phyloP scores from a whole-genome alignment of 1,284 basidiomycete species.

The Cryptococcus depauperatus region DNA sequence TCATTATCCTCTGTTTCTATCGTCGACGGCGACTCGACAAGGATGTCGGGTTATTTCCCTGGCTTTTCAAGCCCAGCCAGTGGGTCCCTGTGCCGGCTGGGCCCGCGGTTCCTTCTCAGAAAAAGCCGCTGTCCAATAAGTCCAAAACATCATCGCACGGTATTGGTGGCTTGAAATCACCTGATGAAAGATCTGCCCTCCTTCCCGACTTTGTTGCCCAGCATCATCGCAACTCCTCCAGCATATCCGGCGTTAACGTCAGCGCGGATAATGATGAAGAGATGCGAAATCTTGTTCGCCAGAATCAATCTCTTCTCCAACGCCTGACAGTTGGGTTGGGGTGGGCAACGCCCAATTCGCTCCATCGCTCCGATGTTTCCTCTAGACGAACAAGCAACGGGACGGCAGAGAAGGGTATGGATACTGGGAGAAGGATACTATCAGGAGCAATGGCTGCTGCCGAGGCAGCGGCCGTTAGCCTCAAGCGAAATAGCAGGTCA shows the following conservation, averaged over 20 bases:
- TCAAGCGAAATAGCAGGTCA: background rate
- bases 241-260: background rate
- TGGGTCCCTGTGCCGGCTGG: conserved; percentile 3
- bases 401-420: conserved; percentile 15
- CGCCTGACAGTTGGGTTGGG: conserved; percentile 16
- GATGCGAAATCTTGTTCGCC: conserved; percentile 4
- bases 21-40: conserved; percentile 3
- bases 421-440: background rate
- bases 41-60: conserved; percentile 2
- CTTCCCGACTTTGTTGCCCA: conserved; percentile 16
- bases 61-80: conserved; percentile 2
- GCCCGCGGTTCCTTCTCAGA: background rate
- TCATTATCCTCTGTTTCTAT: conserved; percentile 5
- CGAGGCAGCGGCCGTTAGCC: conserved; percentile 2
- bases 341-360: conserved; percentile 1
- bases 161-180: conserved; percentile 1
- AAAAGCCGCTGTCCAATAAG: background rate
- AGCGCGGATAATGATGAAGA: conserved; percentile 9
- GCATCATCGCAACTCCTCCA: conserved; percentile 14
- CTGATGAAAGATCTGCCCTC: conserved; percentile 17
- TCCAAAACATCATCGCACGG: background rate
- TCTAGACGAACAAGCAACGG: conserved; percentile 7
- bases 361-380: background rate
- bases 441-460: conserved; percentile 1
- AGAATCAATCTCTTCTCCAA: conserved; percentile 15